Base-by-base conservation (phyloP, 2,329 filamentous ascomycete species). In the Aspergillus terreus region DNA sequence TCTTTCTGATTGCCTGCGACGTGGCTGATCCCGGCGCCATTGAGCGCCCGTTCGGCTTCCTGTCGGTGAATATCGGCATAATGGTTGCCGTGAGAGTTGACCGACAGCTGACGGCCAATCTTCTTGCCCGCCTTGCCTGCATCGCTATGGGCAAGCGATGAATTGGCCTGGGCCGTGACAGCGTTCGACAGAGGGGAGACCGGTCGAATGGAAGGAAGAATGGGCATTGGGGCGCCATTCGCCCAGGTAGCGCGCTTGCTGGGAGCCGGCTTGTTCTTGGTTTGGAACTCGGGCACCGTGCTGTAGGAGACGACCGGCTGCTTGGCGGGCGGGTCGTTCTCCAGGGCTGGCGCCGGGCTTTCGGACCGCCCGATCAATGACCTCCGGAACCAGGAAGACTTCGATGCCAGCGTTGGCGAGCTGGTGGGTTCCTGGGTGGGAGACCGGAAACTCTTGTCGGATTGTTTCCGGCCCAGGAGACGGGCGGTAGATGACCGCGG, bases 141-240 rank as follows among this genome's bases (percentile, higher is more conserved):
- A 12, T 65, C 64, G 44, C 83, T 79, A 25, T 78, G 75, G 15
- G 79, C 76, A 41, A 78, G 76, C 46, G 84, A 81, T 51, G 82
- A 85, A 64, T 83, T 92, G 47, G 88, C 92, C 71, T 96, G 91
- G 25, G 92, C 94, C 50, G 86, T 96, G 43, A 96, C 90, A 47
- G 90, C 83, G 71, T 96, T 92, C 5, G 92, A 94, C n/a, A 97
- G 72, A n/a, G 94, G 94, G 35, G 94, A 97, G 47, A 97, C 92
- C 11, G 94, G 92, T 58, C 88, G 84, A 63, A 97, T 96, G 1
- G 92, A 96, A 11, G 94, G 94, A 45, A 99, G 78, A 56, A 99
- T 99, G 7, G 90, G 90, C 82, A 99, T 99, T 4, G 94, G 94
- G 45, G 77, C 74, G 44, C 91, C 90, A 67, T 92, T 94, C 41